phyloP scores from a whole-genome alignment of 306 rosid genomes.

The Quercus glauca region DNA sequence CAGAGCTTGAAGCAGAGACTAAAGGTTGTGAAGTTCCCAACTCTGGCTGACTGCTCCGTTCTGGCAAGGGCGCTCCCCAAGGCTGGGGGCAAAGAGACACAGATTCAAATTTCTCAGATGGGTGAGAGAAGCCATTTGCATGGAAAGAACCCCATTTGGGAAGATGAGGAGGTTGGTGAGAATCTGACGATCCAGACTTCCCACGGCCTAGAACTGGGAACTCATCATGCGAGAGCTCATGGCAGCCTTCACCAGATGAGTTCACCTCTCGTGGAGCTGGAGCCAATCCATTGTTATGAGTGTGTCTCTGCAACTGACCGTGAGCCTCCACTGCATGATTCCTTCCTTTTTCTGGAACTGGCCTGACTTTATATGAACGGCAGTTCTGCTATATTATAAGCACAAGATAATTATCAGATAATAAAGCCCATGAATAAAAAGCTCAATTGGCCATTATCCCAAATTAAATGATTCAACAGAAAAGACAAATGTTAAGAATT shows the following conservation, averaged over 20 bases:
- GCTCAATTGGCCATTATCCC: not conserved
- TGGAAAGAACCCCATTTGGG: constrained; percentile 35
- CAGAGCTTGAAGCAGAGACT: constrained; percentile 29
- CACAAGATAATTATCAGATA: constrained; percentile 23
- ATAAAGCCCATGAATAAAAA: not conserved
- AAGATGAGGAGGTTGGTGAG: constrained; percentile 42
- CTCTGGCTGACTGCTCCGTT: constrained; percentile 34
- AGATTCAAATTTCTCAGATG: constrained; percentile 47
- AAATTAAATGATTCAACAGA: constrained; percentile 12
- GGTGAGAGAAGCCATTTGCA: constrained; percentile 36
- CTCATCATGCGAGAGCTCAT: constrained; percentile 49
- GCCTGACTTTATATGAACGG: constrained; percentile 45
- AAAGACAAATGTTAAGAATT: not conserved
- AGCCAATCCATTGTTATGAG: constrained; percentile 35
- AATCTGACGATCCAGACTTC: constrained; percentile 40
- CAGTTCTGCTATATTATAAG: constrained; percentile 50
- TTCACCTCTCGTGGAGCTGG: constrained; percentile 37
- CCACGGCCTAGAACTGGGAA: constrained; percentile 45
- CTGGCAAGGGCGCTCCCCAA: constrained; percentile 37
- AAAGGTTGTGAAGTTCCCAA: constrained; percentile 25
- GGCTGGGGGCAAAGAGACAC: constrained; percentile 42
- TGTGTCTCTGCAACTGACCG: constrained; percentile 41
- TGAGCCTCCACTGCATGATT: constrained; percentile 37
- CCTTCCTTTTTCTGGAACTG: constrained; percentile 50
- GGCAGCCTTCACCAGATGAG: constrained; percentile 30